Base-by-base conservation (phyloP, 352 stramenopile species). In the Labyrinthula sp. region DNA sequence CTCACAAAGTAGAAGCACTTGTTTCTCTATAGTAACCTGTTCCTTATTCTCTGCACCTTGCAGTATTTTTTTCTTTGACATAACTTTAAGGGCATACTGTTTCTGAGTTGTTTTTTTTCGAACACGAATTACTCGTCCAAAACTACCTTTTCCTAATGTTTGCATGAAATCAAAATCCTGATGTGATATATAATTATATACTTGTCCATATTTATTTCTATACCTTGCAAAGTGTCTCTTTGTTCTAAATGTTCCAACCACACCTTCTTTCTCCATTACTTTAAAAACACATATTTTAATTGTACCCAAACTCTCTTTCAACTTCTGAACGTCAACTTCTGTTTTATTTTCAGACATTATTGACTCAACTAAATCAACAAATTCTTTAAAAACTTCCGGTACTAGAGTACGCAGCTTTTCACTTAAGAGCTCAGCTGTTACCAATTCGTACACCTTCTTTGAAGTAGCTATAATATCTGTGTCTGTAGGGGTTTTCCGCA, bases 61-160 rank as follows among this genome's bases (percentile, higher is more conserved):
- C 8, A 52, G 20, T n/a, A 52, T 52, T 36, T 49, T 52, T 27
- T 52, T 52, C 43, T 52, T 52, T 31, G 31, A 48, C 43, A 52
- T 52, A 15, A 52, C 43, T 36, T 52, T 52, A 17, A 52, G 43
- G 24, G 43, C 43, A 29, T 36, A 52, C 21, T 52, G 34, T 12
- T 30, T 17, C 18, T 36, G 31, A 10, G 43, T 52, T 2, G 43
- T 52, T 25, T 47, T 41, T 25, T 52, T 52, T 10, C 43, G 43
- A 25, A 52, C 43, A 7, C 43, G 30, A 3, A 52, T 18, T 23
- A 52, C 43, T 18, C 43, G 43, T 4, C 43, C 43, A 25, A 52
- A 52, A 3, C 31, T 48, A 9, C 43, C 43, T 24, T 52, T 52
- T 23, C 43, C 43, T 12, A 52, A 18, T 24, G 43, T 52, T 7